Evolutionary conservation across 192 early-diverging fungal species (phyloP).

Genomic region (Linnemannia zychae): DNA sequence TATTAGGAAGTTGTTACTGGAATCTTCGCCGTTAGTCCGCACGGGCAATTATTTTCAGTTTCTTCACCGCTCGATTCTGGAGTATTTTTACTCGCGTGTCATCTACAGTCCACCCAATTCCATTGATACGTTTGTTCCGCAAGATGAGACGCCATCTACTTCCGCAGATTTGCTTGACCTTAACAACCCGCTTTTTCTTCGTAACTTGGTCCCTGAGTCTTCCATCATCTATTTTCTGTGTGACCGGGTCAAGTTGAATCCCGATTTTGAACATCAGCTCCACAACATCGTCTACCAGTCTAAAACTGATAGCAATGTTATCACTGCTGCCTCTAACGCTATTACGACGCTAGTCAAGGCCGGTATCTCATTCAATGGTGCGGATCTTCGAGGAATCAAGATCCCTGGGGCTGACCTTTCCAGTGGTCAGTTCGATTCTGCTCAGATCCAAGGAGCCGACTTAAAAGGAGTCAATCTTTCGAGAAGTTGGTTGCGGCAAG

Average conservation of each 20-base stretch:
- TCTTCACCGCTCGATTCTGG: not conserved
- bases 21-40: not conserved
- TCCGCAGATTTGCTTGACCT: not conserved
- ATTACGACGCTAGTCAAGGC: not conserved
- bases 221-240: not conserved
- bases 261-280: not conserved
- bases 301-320: not conserved
- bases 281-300: not conserved
- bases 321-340: not conserved
- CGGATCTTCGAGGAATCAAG: not conserved
- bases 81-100: not conserved
- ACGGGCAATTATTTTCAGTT: not conserved
- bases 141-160: not conserved
- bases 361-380: not conserved
- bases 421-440: not conserved
- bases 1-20: not conserved
- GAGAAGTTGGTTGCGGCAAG: not conserved
- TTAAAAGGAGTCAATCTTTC: not conserved
- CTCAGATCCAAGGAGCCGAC: not conserved
- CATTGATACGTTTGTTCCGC: not conserved
- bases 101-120: not conserved
- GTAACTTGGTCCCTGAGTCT: not conserved
- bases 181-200: not conserved
- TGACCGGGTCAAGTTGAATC: not conserved
- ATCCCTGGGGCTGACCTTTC: slow-evolving; percentile 1